Conservation (phyloP, 192 early-diverging fungal genomes). For the Spinellus fusiger region DNA sequence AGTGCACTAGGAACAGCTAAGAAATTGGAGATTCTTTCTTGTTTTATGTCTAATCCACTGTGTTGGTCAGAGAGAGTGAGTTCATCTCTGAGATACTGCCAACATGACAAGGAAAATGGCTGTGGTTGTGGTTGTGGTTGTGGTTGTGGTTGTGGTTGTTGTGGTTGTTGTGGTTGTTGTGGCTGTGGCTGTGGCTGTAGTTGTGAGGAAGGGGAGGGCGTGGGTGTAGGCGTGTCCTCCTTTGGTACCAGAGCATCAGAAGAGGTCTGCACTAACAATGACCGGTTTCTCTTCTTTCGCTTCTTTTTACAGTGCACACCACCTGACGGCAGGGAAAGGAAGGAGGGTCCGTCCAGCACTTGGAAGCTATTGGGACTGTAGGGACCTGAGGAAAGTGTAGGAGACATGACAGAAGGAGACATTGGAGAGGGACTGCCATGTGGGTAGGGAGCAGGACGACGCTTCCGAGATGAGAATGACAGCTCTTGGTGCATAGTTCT, state of each 20-base stretch:
- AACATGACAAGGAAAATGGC: slow-evolving; percentile 27
- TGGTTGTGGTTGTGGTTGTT: neutral
- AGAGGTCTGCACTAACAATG: neutral
- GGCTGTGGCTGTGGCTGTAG: too few relatives aligned
- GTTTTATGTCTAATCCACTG: slow-evolving; percentile 73
- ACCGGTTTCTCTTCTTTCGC: neutral
- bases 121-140: neutral
- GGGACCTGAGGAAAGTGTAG: neutral
- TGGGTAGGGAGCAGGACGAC: neutral
- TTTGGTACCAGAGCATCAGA: neutral
- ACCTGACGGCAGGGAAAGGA: neutral
- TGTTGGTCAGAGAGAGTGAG: slow-evolving; percentile 62
- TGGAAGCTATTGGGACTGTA: neutral
- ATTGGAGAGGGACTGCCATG: neutral
- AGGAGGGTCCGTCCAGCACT: neutral
- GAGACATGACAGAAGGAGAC: neutral
- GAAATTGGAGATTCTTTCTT: slow-evolving; percentile 83
- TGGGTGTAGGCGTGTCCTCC: neutral
- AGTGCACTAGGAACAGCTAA: slow-evolving; percentile 81
- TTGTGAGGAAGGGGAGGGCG: neutral
- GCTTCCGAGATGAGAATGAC: too few relatives aligned
- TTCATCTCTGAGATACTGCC: slow-evolving; percentile 60
- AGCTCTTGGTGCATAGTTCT: too few relatives aligned
- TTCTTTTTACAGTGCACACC: neutral
- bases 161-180: neutral